Base-by-base conservation (phyloP, 805 yeast genomes). In the Sungouiella thailandica region DNA sequence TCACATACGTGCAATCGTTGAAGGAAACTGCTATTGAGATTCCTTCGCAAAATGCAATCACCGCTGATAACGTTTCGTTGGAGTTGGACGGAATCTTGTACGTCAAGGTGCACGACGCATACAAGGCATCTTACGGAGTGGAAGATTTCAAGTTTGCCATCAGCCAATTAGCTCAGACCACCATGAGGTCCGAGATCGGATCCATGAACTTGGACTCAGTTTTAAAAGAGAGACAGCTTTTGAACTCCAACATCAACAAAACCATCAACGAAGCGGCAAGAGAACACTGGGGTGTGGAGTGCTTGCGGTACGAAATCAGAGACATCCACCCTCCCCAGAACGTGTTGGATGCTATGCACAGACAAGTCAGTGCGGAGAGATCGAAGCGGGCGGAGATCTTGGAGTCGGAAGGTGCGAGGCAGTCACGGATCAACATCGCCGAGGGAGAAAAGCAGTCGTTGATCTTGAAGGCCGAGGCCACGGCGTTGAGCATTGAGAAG, bases 181-280 rank as follows among this genome's bases (percentile, higher is more conserved):
- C 95, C 10, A 85, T 85, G 95, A 70, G 95, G 50, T 78, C 87
- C 1, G 95, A 85, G 57, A 85, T 85, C 51, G 95, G 95, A 32
- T 85, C 83, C 44, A 64, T 85, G 65, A 70, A 88, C 3, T 70
- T 85, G 48, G 95, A 86, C 55, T 76, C 80, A 29, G 94, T 84
- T 12, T 67, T 85, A 46, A 71, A 77, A 40, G 95, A 85, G 57
- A 72, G 95, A 57, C 89, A 82, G 53, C 52, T 72, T 20, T 69
- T 85, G 46, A 85, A 85, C 58, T 57, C 59, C 44, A 82, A 83
- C 60, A 85, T 85, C 57, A 84, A 88, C 35, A 52, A 67, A n/a
- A 84, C 81, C 4, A 76, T 85, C 52, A 85, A 86, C 54, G 93
- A 83, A 50, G 95, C 95, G 11, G 85, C 95, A 9, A 63, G 65